These are phyloP conservation scores for Eucommia ulmoides DNA, from an alignment of 257 asterid species.

Conservation along the genomic window DNA sequence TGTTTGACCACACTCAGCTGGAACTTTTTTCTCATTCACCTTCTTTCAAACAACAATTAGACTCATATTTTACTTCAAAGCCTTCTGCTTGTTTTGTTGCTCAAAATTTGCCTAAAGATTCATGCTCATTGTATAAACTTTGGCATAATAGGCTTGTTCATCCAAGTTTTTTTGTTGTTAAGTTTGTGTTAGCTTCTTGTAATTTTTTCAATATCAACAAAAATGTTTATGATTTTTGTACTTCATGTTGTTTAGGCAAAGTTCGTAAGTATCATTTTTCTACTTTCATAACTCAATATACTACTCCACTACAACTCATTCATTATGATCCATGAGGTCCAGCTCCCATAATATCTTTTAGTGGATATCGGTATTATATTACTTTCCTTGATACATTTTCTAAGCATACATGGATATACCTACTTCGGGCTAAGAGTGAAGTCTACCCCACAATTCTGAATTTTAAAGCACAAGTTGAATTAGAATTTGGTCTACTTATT, in stretches of 20 bases:
- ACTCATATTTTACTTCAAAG: too few species aligned
- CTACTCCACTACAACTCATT: background rate
- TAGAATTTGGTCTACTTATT: background rate
- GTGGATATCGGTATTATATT: background rate
- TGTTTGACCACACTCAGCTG: background rate
- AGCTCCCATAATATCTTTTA: background rate
- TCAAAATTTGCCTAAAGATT: too few species aligned
- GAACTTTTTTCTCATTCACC: background rate
- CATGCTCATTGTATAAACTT: too few species aligned
- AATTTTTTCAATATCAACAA: too few species aligned
- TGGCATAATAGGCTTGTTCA: background rate
- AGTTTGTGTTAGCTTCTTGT: background rate
- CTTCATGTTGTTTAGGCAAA: background rate
- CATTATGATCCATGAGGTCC: background rate
- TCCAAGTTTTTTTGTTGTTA: background rate
- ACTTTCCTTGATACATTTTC: background rate
- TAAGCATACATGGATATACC: background rate
- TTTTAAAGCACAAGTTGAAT: background rate
- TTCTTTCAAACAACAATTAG: background rate
- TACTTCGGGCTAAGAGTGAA: background rate
- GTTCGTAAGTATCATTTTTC: background rate
- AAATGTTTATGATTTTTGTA: background rate
- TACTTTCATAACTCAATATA: background rate
- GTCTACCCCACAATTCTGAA: background rate
- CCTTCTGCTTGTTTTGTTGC: too few species aligned